These are phyloP conservation scores for Calonectria montana DNA, from an alignment of 2,329 filamentous ascomycete genomes.

Conservation along the genomic window DNA sequence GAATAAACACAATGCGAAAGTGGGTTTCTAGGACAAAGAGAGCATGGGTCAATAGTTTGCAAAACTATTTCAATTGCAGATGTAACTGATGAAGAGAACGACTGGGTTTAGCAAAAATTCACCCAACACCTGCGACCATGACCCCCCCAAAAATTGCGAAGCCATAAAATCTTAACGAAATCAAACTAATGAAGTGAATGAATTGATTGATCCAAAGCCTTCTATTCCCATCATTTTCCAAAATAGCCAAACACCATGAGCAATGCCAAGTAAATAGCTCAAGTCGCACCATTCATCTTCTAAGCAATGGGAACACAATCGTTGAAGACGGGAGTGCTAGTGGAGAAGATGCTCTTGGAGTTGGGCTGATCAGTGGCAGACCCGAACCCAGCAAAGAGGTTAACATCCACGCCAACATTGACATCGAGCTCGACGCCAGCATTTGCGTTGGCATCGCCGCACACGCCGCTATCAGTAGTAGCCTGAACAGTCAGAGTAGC, in stretches of 20 bases:
- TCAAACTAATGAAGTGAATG: too few relatives aligned
- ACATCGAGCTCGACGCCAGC: slow-evolving; percentile 11
- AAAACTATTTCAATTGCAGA: too few relatives aligned
- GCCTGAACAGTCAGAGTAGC: neutral
- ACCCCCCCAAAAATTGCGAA: too few relatives aligned
- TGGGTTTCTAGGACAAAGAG: too few relatives aligned
- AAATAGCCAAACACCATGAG: neutral
- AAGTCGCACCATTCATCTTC: neutral
- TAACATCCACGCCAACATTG: slow-evolving; percentile 2
- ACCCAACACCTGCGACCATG: too few relatives aligned
- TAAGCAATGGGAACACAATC: slow-evolving; percentile 1
- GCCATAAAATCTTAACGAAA: too few relatives aligned
- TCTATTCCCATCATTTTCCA: neutral
- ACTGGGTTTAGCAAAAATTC: too few relatives aligned
- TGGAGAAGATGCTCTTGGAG: slow-evolving; percentile 3
- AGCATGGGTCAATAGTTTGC: too few relatives aligned
- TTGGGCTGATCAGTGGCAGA: slow-evolving; percentile 11
- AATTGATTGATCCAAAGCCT: too few relatives aligned
- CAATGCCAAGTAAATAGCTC: neutral
- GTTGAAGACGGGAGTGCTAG: slow-evolving; percentile 6
- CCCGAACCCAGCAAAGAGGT: slow-evolving; percentile 11
- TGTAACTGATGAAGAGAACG: too few relatives aligned
- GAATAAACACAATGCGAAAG: too few relatives aligned
- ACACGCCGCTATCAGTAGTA: neutral
- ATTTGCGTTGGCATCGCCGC: neutral